Evolutionary conservation across 1,284 basidiomycete genomes (phyloP), one percentile per base, ranked within the genome.

Genomic region (Austroboletus novae-zelandiae): DNA sequence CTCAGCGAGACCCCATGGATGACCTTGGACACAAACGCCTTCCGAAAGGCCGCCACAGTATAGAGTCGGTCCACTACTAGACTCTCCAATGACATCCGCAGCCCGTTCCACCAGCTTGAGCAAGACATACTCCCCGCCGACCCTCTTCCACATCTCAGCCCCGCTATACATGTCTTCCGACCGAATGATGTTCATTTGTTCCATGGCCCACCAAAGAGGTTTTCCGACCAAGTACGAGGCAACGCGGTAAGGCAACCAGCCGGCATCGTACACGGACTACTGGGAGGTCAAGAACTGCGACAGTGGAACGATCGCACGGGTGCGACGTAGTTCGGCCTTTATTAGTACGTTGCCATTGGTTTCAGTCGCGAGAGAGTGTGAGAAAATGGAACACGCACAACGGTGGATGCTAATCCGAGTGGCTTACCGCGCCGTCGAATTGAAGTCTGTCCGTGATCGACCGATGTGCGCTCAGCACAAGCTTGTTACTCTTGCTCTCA

Each of bases 201-300:
- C 81, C 32, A 94, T 76, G 3, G 85, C 85, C 89, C 91, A 94
- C 85, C 88, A 93, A 1, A 94, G 71, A 1, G 92, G 91, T 61
- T 82, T 84, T n/a, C 83, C 89, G 5, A 94, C 74, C 10, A 92
- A 73, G 47, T 81, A 84, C 4, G 85, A 79, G 0, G 81, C 86
- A 43, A 93, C 75, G 14, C 85, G 80, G 40, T 74, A 78, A 2
- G 87, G 83, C 10, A 91, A 67, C 71, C 80, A 89, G 4, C 84
- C 80, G 0, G 84, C 71, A 50, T 86, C 78, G 55, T 89, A 83
- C 51, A 94, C 77, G 0, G 89, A 87, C 37, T 77, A 70, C 17
- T 75, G 69, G 0, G 83, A 73, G 18, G 68, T 70, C 40, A 90
- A 61, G 61, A 91, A 95, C 8, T 78, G 72, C 2, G 74, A 52